A percentile compares a stretch with the other conserved stretches of the same genome.
phyloP scores from a whole-genome alignment of 306 rosid genomes.

The Begonia peltatifolia region DNA sequence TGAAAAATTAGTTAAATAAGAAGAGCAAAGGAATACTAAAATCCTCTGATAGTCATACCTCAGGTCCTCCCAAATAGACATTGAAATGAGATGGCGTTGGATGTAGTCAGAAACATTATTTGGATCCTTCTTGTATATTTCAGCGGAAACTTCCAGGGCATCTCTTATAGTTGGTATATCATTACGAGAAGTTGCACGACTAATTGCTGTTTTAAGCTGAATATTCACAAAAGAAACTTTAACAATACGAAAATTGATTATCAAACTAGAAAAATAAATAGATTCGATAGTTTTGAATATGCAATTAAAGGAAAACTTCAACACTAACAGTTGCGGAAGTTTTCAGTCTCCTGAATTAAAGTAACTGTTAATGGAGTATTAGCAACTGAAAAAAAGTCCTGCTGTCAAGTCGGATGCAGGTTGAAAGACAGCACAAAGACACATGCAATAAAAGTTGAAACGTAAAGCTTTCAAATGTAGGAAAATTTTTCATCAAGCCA shows the following conservation, averaged over 20 bases:
- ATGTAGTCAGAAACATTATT: conserved; percentile 71
- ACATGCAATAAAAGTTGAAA: too few species aligned
- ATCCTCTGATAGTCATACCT: conserved; percentile 35
- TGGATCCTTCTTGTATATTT: conserved; percentile 81
- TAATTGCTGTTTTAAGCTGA: conserved; percentile 94
- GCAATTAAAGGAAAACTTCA: not conserved
- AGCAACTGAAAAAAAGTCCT: too few species aligned
- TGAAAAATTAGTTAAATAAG: not conserved
- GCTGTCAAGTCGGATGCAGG: too few species aligned
- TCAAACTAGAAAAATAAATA: not conserved
- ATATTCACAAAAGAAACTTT: conserved; percentile 8
- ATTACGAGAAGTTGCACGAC: conserved; percentile 80
- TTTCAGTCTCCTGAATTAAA: too few species aligned
- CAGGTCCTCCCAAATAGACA: conserved; percentile 93
- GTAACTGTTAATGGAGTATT: too few species aligned
- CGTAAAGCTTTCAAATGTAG: too few species aligned
- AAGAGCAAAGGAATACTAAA: conserved; percentile 11
- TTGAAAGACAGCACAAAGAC: too few species aligned
- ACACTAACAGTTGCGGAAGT: not conserved
- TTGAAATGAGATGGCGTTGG: conserved; percentile 88
- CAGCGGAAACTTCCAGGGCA: conserved; percentile 97
- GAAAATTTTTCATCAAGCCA: not conserved
- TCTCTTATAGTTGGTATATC: conserved; percentile 77
- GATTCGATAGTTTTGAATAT: too few species aligned
- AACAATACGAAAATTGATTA: not conserved